Conservation (phyloP, 2,329 filamentous ascomycete genomes). For the Fusarium sp. region DNA sequence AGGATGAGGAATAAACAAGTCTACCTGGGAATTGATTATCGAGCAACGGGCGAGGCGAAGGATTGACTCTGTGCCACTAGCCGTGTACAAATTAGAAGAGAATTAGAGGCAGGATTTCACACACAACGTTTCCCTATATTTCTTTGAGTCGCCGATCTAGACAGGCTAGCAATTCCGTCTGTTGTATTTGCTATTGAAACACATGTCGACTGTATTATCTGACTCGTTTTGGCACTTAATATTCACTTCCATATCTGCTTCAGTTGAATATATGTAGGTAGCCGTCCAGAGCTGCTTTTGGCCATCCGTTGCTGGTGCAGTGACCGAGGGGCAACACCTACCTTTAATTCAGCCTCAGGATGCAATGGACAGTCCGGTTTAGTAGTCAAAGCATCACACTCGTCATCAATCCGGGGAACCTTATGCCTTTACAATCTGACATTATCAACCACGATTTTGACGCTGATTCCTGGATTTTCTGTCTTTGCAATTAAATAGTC, state of each 20-base stretch:
- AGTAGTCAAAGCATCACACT: neutral
- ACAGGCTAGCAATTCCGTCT: neutral
- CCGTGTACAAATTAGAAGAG: conserved; percentile 50
- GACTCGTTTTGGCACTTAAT: conserved; percentile 1
- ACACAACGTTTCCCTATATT: conserved; percentile 33
- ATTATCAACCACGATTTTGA: conserved; percentile 3
- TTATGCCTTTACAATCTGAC: conserved; percentile 1
- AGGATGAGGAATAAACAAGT: conserved; percentile 46
- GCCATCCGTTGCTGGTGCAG: conserved; percentile 25
- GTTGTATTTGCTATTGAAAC: neutral
- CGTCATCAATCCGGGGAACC: conserved; percentile 10
- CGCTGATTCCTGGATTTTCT: neutral
- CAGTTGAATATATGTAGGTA: neutral
- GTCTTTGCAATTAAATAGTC: neutral
- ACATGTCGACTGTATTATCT: conserved; percentile 3
- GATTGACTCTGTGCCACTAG: conserved; percentile 46
- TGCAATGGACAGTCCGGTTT: conserved; percentile 25
- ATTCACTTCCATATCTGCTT: neutral
- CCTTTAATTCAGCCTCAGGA: conserved; percentile 39
- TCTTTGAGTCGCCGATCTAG: neutral
- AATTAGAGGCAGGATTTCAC: conserved; percentile 46
- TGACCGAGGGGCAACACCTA: conserved; percentile 40
- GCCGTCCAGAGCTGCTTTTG: neutral
- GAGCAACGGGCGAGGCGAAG: conserved; percentile 36
- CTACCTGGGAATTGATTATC: conserved; percentile 20